These are phyloP conservation scores for Juglanconis juglandina DNA, from an alignment of 2,329 filamentous ascomycete species.

Conservation along the genomic window DNA sequence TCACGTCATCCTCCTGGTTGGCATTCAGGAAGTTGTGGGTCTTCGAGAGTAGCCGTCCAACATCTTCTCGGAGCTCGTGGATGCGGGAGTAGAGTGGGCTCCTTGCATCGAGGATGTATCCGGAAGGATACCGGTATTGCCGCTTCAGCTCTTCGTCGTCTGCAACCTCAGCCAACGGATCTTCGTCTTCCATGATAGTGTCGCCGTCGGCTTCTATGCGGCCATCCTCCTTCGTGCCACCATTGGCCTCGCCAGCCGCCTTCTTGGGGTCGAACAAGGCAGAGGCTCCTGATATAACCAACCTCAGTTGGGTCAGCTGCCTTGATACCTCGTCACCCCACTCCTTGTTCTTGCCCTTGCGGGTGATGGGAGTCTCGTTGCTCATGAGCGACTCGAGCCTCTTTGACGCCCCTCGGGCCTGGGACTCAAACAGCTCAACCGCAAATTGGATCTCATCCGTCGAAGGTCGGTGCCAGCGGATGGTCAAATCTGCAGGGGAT, in stretches of 20 bases:
- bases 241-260: constrained; percentile 54
- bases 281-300: constrained; percentile 88
- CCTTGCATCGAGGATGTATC: constrained; percentile 69
- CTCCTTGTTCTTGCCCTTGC: constrained; percentile 94
- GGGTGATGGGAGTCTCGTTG: constrained; percentile 75
- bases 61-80: constrained; percentile 74
- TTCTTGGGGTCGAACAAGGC: constrained; percentile 81
- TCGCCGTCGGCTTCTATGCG: constrained; percentile 52
- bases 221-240: constrained; percentile 44
- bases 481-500: constrained; percentile 70
- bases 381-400: constrained; percentile 77
- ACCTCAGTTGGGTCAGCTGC: constrained; percentile 78
- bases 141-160: constrained; percentile 81
- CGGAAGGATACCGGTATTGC: constrained; percentile 83
- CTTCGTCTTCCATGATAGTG: constrained; percentile 44
- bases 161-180: constrained; percentile 58
- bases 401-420: constrained; percentile 72
- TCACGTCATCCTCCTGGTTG: constrained; percentile 91
- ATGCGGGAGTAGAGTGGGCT: constrained; percentile 68
- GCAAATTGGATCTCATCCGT: constrained; percentile 82
- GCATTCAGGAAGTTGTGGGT: constrained; percentile 80
- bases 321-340: constrained; percentile 97
- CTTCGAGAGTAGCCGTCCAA: constrained; percentile 75
- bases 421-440: constrained; percentile 80
- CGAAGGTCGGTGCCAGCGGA: constrained; percentile 81